phyloP scores from a whole-genome alignment of 2,329 filamentous ascomycete species.

The Hymenoscyphus albidus region DNA sequence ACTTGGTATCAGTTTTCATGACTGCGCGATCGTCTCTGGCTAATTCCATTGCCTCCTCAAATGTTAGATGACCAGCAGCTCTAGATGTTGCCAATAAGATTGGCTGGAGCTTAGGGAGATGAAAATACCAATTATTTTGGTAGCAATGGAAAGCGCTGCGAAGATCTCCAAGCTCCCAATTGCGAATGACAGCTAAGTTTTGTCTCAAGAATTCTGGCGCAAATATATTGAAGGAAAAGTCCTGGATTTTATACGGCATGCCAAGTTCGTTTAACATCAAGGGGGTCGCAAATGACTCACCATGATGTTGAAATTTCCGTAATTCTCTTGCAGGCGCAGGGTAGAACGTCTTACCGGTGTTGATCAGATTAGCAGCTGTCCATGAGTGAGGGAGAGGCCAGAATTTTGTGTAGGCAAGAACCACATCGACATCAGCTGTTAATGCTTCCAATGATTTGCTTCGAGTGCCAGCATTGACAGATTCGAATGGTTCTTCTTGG shows the following conservation, averaged over 20 bases:
- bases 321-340: constrained; percentile 3
- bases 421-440: neutral
- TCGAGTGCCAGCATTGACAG: neutral
- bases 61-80: constrained; percentile 1
- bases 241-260: constrained; percentile 13
- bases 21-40: neutral
- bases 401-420: neutral
- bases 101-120: neutral
- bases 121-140: constrained; percentile 7
- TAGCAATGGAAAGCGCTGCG: constrained; percentile 10
- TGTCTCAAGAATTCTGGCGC: constrained; percentile 7
- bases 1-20: neutral
- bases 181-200: neutral
- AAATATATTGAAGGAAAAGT: constrained; percentile 14
- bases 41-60: constrained; percentile 7
- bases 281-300: neutral
- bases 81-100: constrained; percentile 2
- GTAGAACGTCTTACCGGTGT: constrained; percentile 3
- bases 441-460: neutral
- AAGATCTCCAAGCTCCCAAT: constrained; percentile 2
- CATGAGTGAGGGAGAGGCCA: neutral
- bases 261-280: constrained; percentile 6
- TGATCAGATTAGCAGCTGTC: neutral
- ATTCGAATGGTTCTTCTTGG: neutral
- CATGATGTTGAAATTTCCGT: neutral